phyloP scores from a whole-genome alignment of 805 yeast species.

The Teunomyces funiuensis region DNA sequence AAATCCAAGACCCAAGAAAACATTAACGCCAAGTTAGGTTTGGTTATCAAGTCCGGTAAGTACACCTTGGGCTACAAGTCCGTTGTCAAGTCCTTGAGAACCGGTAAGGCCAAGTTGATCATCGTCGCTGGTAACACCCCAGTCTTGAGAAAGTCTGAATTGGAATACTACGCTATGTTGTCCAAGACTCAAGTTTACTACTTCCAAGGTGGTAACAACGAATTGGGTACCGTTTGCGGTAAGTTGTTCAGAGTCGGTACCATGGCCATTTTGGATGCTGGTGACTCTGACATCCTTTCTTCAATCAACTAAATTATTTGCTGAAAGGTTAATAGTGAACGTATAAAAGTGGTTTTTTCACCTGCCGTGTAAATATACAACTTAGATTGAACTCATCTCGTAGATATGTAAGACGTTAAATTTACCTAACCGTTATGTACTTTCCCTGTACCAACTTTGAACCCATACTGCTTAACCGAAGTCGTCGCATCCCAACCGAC shows the following conservation, averaged over 20 bases:
- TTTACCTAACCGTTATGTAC: neutral
- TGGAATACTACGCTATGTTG: constrained; percentile 99
- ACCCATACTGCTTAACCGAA: neutral
- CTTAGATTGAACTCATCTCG: constrained; percentile 8
- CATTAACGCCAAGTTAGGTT: constrained; percentile 97
- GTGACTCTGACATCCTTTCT: constrained; percentile 98
- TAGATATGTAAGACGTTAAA: too few species aligned
- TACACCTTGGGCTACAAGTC: constrained; percentile 99
- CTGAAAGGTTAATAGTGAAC: constrained; percentile 4
- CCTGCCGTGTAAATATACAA: constrained; percentile 9
- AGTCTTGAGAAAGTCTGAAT: constrained; percentile 98
- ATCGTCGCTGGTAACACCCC: constrained; percentile 99
- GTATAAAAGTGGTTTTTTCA: constrained; percentile 3
- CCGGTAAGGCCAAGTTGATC: constrained; percentile 97
- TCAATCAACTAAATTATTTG: constrained; percentile 26
- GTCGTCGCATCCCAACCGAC: neutral
- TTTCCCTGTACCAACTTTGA: neutral
- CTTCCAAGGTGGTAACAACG: constrained; percentile 99
- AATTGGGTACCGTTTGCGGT: constrained; percentile 99
- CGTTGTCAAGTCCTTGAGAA: constrained; percentile 96
- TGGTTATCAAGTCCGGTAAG: constrained; percentile 98
- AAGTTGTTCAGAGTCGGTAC: constrained; percentile 99
- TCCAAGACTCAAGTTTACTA: constrained; percentile 96
- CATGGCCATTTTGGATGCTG: constrained; percentile 93
- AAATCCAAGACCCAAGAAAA: constrained; percentile 87